phyloP scores from a whole-genome alignment of 805 yeast genomes.

The Ogataea degrootiae region DNA sequence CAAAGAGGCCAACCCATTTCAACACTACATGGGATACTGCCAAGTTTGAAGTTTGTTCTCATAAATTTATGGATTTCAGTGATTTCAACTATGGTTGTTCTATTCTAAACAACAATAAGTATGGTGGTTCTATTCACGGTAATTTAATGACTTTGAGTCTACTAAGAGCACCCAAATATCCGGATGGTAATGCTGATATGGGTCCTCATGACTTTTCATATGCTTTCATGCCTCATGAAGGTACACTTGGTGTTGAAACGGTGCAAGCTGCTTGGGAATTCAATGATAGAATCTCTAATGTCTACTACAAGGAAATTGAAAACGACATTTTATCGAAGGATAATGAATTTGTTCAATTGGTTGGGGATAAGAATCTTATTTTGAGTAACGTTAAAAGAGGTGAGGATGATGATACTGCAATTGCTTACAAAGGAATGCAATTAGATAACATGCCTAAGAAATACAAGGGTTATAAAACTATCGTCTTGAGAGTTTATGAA shows the following conservation, averaged over 20 bases:
- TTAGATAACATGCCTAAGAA: constrained; percentile 41
- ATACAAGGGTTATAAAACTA: constrained; percentile 40
- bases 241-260: constrained; percentile 56
- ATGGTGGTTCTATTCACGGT: constrained; percentile 94
- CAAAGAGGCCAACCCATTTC: constrained; percentile 88
- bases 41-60: constrained; percentile 92
- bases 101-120: constrained; percentile 76
- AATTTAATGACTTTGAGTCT: constrained; percentile 81
- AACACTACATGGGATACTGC: constrained; percentile 97
- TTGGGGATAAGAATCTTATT: constrained; percentile 57
- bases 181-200: constrained; percentile 94
- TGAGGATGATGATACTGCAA: constrained; percentile 67
- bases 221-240: constrained; percentile 79
- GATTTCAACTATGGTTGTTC: constrained; percentile 86
- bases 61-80: constrained; percentile 87
- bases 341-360: constrained; percentile 22
- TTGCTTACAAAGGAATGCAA: constrained; percentile 29
- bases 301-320: constrained; percentile 8
- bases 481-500: constrained; percentile 78
- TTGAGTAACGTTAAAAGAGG: constrained; percentile 80
- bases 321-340: background rate
- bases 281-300: constrained; percentile 46
- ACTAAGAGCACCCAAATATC: constrained; percentile 87
- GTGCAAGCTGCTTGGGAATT: constrained; percentile 76
- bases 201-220: constrained; percentile 80